Evolutionary conservation across 768 basidiomycete species (phyloP).

Genomic region (Termitomyces titanicus): DNA sequence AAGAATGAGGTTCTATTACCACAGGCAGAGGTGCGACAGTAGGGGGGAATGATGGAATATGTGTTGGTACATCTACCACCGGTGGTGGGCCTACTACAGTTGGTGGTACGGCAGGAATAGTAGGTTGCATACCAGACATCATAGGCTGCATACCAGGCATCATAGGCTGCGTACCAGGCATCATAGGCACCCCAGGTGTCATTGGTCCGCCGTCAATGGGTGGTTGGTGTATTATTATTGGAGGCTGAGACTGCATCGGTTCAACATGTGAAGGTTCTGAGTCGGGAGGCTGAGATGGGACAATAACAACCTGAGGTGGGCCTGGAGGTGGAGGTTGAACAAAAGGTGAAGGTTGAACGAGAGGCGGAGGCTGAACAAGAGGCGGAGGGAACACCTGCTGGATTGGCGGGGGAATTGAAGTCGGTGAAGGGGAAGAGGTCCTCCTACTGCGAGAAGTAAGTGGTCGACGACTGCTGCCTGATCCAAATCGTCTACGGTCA

Average conservation of each 20-base stretch:
- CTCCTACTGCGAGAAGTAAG: neutral
- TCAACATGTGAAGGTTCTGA: neutral
- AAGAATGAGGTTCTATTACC: neutral
- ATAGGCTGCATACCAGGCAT: neutral
- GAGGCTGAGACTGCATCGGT: neutral
- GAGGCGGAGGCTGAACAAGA: neutral
- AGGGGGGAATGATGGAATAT: neutral
- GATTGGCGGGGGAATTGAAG: neutral
- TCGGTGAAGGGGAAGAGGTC: slow-evolving; percentile 1
- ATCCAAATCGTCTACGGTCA: neutral
- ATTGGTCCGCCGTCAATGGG: neutral
- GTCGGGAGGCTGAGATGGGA: neutral
- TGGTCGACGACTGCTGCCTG: slow-evolving; percentile 1
- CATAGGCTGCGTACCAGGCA: neutral
- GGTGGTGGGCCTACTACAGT: neutral
- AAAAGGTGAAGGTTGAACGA: neutral
- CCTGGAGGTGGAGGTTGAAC: neutral
- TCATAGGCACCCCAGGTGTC: neutral
- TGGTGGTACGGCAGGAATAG: neutral
- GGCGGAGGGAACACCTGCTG: slow-evolving; percentile 13
- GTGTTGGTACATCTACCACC: neutral
- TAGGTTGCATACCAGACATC: neutral
- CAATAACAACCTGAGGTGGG: slow-evolving; percentile 5
- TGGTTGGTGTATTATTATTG: slow-evolving; percentile 8
- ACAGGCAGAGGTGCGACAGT: neutral